Conservation (phyloP, 768 basidiomycete species). For the Agrocybe chaxingu region DNA sequence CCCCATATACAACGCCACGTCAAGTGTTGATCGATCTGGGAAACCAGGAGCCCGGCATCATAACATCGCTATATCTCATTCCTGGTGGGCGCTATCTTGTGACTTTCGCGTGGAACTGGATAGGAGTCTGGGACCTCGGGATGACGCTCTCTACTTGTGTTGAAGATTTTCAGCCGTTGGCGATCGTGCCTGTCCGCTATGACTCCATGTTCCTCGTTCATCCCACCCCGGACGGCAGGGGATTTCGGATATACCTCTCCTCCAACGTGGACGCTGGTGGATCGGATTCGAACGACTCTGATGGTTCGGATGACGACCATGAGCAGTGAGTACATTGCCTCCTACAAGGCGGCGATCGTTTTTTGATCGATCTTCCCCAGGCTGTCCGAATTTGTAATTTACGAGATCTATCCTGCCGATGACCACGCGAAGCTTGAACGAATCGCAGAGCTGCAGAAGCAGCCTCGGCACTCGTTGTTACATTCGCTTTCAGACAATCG, state of each 20-base stretch:
- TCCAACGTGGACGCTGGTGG: not conserved
- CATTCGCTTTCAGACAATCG: conserved; percentile 9
- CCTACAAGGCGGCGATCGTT: no score
- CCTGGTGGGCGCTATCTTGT: conserved; percentile 30
- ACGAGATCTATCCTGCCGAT: conserved; percentile 12
- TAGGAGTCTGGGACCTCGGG: conserved; percentile 26
- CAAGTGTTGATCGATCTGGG: not conserved
- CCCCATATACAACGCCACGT: not conserved
- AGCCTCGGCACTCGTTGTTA: conserved; percentile 2
- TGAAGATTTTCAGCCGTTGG: conserved; percentile 1
- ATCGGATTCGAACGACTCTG: not conserved
- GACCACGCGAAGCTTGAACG: conserved; percentile 2
- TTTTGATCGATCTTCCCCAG: no score
- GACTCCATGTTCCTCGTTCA: conserved; percentile 7
- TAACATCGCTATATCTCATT: conserved; percentile 17
- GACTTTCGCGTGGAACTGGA: conserved; percentile 10
- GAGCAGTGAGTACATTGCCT: no score
- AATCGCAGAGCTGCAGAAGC: conserved; percentile 4
- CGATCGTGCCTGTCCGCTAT: conserved; percentile 5
- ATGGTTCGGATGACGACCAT: not conserved
- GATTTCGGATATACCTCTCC: conserved; percentile 11
- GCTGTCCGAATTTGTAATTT: not conserved
- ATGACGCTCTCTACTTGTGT: conserved; percentile 10
- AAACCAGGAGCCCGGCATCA: conserved; percentile 3
- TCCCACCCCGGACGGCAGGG: conserved; percentile 10